Conservation (phyloP, 176 grass and related monocot species). For the Miscanthus lutarioriparius region DNA sequence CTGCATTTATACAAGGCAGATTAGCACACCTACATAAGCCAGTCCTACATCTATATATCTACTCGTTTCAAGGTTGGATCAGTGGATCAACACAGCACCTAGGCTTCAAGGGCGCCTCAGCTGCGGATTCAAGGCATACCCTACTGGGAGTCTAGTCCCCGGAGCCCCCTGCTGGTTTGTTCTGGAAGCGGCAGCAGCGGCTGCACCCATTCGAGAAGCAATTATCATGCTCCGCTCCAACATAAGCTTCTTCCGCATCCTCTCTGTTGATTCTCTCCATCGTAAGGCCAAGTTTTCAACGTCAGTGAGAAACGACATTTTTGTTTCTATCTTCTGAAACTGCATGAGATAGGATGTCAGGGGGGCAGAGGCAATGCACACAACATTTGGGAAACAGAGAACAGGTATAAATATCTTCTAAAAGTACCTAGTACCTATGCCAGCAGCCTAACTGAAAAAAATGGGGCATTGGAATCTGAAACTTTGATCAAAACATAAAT, state of each 20-base stretch:
- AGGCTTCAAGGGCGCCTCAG: conserved; percentile 8
- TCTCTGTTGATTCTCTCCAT: conserved; percentile 39
- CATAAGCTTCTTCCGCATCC: conserved; percentile 48
- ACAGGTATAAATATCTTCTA: neutral
- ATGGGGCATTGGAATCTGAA: neutral
- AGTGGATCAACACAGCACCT: neutral
- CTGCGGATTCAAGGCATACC: conserved; percentile 3
- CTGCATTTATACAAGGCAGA: neutral
- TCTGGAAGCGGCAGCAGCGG: neutral
- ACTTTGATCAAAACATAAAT: neutral
- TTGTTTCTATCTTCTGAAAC: conserved; percentile 69
- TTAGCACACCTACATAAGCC: conserved; percentile 6
- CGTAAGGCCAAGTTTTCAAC: conserved; percentile 43
- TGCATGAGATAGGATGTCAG: conserved; percentile 25
- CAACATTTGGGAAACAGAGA: neutral
- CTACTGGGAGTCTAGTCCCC: conserved; percentile 7
- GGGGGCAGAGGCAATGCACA: neutral
- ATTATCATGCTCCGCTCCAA: conserved; percentile 61
- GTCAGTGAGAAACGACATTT: conserved; percentile 57
- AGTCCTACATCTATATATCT: conserved; percentile 14
- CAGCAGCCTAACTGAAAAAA: neutral
- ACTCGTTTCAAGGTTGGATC: neutral
- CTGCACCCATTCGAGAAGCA: conserved; percentile 32
- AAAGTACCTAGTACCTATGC: neutral
- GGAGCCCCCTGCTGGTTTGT: neutral